Evolutionary conservation across 2,329 filamentous ascomycete species (phyloP), one percentile per base, ranked within the genome.

Genomic region (Fusarium avenaceum): DNA sequence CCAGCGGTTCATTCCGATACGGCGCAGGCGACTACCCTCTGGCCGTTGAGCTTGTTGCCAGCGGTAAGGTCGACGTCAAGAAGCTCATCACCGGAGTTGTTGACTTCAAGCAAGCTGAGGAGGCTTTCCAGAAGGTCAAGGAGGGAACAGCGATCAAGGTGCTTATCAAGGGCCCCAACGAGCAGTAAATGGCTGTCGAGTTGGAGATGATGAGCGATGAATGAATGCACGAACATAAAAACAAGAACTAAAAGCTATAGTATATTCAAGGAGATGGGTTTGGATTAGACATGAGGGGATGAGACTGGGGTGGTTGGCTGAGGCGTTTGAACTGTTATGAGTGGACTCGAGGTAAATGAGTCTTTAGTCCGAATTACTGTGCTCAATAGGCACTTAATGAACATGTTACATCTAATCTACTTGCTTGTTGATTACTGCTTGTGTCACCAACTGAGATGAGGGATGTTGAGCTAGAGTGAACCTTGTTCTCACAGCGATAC

Each of bases 1-100:
- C 92, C 46, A 92, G 91, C 76, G 95, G 95, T 22, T 94, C 90
- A 66, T 98, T 98, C 85, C 88, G 95, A 39, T 98, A 98, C 79
- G 90, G 90, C 5, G 87, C 89, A 55, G 94, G 94, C 20, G 95
- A 97, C 79, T 98, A 97, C 80, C 87, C 90, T 76, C 87, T 94
- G 8, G 93, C 93, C 6, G 85, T 97, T 45, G 88, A 93, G 67
- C 84, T 98, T 64, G 88, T 97, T 2, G 85, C 86, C 9, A 85
- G 82, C 26, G 92, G 92, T 49, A 89, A 88, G 77, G 87, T 98
- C 40, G 88, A 92, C 44, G 91, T 94, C 62, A 96, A 96, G 87
- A 88, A 88, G 78, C 84, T 98, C 65, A 89, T 98, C 68, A 93
- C 91, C 15, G 86, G 86, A 30, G 88, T 89, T 28, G 93, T 97